Evolutionary conservation across 2,329 filamentous ascomycete species (phyloP).

Genomic region (Cladosporium sp.): DNA sequence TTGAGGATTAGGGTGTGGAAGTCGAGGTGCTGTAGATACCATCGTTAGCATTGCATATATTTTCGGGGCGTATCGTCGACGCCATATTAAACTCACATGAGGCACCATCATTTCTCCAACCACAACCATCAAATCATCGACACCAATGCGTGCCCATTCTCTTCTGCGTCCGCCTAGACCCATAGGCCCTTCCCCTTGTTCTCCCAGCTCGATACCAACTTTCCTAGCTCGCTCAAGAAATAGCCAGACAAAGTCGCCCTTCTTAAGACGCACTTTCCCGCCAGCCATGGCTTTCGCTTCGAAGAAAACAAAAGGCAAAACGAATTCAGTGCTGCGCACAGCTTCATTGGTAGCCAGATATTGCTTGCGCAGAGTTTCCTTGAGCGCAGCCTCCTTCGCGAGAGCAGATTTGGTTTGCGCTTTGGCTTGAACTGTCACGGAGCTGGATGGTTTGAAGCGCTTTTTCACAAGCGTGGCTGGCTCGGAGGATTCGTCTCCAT

Average conservation of each 20-base stretch:
- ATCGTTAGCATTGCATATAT: conserved; percentile 18
- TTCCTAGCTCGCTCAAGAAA: conserved; percentile 90
- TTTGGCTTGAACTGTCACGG: conserved; percentile 65
- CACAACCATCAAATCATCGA: conserved; percentile 93
- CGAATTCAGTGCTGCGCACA: conserved; percentile 83
- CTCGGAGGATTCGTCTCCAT: conserved; percentile 20
- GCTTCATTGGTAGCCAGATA: conserved; percentile 79
- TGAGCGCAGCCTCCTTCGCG: conserved; percentile 71
- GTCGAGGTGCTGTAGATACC: conserved; percentile 72
- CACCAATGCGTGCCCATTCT: conserved; percentile 88
- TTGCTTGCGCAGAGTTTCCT: conserved; percentile 71
- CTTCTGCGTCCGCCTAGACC: conserved; percentile 55
- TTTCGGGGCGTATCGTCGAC: not conserved
- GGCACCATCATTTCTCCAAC: conserved; percentile 87
- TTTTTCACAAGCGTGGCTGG: conserved; percentile 29
- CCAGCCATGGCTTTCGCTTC: conserved; percentile 88
- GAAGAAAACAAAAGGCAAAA: conserved; percentile 94
- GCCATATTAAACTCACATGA: conserved; percentile 61
- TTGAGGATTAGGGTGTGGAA: conserved; percentile 97
- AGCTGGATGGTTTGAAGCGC: conserved; percentile 58
- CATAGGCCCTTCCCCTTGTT: conserved; percentile 49
- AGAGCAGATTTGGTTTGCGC: conserved; percentile 71
- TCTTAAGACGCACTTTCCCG: conserved; percentile 79
- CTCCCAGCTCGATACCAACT: conserved; percentile 76
- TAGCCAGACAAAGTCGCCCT: conserved; percentile 89